Evolutionary conservation across 208 protist species (phyloP), one percentile per base, ranked within the genome.

Genomic region (Acanthamoeba rhysodes): DNA sequence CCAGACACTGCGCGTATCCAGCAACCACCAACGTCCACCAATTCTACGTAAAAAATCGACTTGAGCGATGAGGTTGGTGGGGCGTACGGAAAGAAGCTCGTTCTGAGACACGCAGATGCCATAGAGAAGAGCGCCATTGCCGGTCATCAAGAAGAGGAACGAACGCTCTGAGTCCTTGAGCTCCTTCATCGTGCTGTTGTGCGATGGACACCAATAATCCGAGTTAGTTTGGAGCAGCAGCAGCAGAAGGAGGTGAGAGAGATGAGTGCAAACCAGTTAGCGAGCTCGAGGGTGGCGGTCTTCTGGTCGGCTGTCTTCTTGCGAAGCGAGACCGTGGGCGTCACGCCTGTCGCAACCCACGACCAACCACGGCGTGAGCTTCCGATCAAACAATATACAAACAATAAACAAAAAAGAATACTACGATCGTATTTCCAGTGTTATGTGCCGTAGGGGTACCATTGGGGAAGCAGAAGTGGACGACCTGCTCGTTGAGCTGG

Each of bases 71-170:
- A 8, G 66, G 22, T 8, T n/a, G n/a, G n/a, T n/a, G 45, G 37
- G 76, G 5, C 22, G 57, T 91, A 91, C 84, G 10, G 84, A 91
- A 14, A 91, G 57, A 48, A 68, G 84, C 55, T 91, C 84, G 84
- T 72, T 72, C 59, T 91, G 84, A 12, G n/a, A 41, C 29, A 91
- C 84, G 57, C 84, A 91, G 29, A 91, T 72, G 29, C 84, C 84
- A 50, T 91, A 91, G 34, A 91, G 84, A 10, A 91, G 84, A 2
- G 59, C 57, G 0, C 59, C 59, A 18, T 16, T 91, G 48, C 84
- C 84, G 32, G 84, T 91, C 84, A 91, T 91, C 48, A 91, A 27
- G 57, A 91, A 91, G 34, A 91, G 34, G 57, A 91, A 91, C 18
- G 84, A 91, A 12, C 59, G 48, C 32, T 91, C 59, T 0, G 57